phyloP scores from a whole-genome alignment of 257 asterid species.

The Apocynum venetum region DNA sequence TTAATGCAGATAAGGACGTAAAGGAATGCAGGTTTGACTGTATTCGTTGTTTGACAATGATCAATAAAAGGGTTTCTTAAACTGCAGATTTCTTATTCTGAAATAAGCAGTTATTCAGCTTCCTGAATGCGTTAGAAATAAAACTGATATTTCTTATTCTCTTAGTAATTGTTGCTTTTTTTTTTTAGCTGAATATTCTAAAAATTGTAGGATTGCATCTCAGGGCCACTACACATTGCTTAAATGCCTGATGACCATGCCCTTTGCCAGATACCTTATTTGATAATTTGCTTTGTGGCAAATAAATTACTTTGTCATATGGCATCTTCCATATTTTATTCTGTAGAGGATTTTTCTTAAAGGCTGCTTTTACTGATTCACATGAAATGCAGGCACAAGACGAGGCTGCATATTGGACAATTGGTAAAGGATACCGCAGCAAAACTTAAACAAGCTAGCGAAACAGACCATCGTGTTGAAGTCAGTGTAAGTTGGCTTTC shows the following conservation, averaged over 20 bases:
- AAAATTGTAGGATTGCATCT: neutral
- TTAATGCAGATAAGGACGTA: neutral
- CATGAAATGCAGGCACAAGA: slow-evolving; percentile 60
- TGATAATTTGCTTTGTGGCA: neutral
- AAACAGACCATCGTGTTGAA: slow-evolving; percentile 58
- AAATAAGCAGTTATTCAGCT: neutral
- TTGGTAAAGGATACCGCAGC: slow-evolving; percentile 80
- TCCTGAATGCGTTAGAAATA: neutral
- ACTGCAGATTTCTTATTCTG: neutral
- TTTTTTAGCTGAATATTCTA: neutral
- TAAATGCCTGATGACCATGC: neutral
- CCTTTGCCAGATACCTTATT: neutral
- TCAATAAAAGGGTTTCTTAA: neutral
- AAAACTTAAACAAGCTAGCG: slow-evolving; percentile 85
- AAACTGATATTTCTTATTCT: too few species aligned
- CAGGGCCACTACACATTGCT: neutral
- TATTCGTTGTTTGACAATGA: neutral
- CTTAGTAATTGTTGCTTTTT: neutral
- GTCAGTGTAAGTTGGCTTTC: slow-evolving; percentile 52
- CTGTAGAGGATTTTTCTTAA: neutral
- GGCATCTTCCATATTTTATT: slow-evolving; percentile 2
- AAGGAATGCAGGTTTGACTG: neutral
- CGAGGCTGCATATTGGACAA: slow-evolving; percentile 80
- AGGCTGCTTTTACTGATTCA: slow-evolving; percentile 31
- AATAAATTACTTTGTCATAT: neutral